Evolutionary conservation across 768 basidiomycete genomes (phyloP).

Genomic region (Amanita jacksonii): DNA sequence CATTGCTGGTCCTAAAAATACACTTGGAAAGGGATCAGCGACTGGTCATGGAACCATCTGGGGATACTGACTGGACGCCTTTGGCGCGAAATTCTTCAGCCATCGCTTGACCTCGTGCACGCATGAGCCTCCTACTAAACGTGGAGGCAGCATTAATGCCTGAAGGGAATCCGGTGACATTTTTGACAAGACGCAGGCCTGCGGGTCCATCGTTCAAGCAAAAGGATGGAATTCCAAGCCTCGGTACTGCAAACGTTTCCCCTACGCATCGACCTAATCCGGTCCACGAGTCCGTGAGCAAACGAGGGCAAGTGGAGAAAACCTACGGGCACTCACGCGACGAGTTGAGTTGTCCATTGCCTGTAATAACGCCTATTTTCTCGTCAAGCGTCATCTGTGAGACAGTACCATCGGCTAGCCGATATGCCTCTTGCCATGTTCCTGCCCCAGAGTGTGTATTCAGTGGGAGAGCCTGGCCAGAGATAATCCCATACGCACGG

Average conservation of each 20-base stretch:
- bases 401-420: slow-evolving; percentile 20
- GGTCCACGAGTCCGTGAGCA: background rate
- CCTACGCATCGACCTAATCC: slow-evolving; percentile 25
- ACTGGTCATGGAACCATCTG: background rate
- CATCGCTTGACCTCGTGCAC: slow-evolving; percentile 42
- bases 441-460: no score
- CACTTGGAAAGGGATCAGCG: slow-evolving; percentile 13
- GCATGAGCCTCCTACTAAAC: slow-evolving; percentile 44
- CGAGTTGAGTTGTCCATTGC: slow-evolving; percentile 24
- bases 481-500: no score
- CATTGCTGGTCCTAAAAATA: slow-evolving; percentile 34
- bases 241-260: slow-evolving; percentile 21
- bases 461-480: no score
- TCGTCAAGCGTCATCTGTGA: slow-evolving; percentile 23
- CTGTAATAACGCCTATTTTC: slow-evolving; percentile 27
- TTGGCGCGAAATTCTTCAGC: slow-evolving; percentile 50
- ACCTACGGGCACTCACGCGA: slow-evolving; percentile 10
- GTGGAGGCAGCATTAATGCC: slow-evolving; percentile 34
- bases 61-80: slow-evolving; percentile 30
- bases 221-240: slow-evolving; percentile 23
- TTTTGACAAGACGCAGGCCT: slow-evolving; percentile 22
- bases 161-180: slow-evolving; percentile 35
- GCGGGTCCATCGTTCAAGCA: slow-evolving; percentile 32
- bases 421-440: slow-evolving; percentile 24
- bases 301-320: background rate